Percentiles rank a stretch among this genome's conserved stretches.
phyloP scores from a whole-genome alignment of 2,329 filamentous ascomycete species.

The Aspergillus sp. region DNA sequence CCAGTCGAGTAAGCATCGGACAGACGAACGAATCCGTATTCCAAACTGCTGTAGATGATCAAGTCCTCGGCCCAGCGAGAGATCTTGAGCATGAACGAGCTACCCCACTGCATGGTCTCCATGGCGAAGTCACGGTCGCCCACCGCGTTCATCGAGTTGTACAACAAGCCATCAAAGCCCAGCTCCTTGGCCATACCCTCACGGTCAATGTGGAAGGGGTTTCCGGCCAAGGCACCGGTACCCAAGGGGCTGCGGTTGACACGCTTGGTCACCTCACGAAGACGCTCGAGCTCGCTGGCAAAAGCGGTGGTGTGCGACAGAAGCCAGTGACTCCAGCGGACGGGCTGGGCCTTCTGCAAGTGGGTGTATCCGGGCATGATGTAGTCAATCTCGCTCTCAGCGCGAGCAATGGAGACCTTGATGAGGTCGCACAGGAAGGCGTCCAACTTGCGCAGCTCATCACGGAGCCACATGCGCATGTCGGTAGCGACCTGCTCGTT shows the following conservation, averaged over 20 bases:
- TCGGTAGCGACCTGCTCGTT: constrained; percentile 90
- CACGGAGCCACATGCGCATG: constrained; percentile 83
- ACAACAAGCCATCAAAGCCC: constrained; percentile 69
- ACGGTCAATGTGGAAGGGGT: constrained; percentile 78
- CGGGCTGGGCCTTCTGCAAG: constrained; percentile 74
- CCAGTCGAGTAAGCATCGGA: constrained; percentile 79
- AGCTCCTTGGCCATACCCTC: constrained; percentile 73
- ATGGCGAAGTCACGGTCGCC: constrained; percentile 77
- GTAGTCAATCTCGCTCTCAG: constrained; percentile 69
- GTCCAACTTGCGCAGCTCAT: constrained; percentile 68
- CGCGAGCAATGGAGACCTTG: constrained; percentile 62
- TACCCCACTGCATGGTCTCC: constrained; percentile 76
- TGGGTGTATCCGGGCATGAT: constrained; percentile 90
- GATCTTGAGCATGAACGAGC: constrained; percentile 73
- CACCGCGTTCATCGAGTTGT: constrained; percentile 73
- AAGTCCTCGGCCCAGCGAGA: constrained; percentile 79
- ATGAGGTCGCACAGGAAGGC: constrained; percentile 64
- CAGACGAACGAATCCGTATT: constrained; percentile 71
- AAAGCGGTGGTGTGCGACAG: constrained; percentile 71
- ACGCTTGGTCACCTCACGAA: constrained; percentile 67
- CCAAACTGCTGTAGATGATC: constrained; percentile 72
- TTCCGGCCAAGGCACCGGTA: constrained; percentile 73
- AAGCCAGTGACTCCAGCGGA: constrained; percentile 79
- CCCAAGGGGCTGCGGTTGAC: constrained; percentile 70
- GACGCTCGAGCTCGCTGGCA: constrained; percentile 67